Percentiles rank a stretch among this genome's conserved stretches.
Conservation (phyloP, 2,329 filamentous ascomycete species). For the Immersiporthe knoxdaviesiana region DNA sequence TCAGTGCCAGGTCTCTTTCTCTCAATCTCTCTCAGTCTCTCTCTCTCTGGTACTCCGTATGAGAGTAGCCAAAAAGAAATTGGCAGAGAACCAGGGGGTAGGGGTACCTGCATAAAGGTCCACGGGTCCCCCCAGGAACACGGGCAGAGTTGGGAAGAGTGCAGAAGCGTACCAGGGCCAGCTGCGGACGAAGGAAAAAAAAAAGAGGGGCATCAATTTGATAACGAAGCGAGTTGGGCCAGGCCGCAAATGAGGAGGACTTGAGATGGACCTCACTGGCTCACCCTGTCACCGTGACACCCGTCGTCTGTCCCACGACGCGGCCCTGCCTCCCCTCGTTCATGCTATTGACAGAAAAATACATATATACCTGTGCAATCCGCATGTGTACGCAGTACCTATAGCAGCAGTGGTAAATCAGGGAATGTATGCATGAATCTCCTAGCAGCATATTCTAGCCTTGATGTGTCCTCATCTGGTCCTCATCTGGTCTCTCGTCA, state of each 20-base stretch:
- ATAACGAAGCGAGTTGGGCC: constrained; percentile 8
- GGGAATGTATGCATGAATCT: neutral
- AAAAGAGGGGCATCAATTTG: constrained; percentile 17
- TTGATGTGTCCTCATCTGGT: neutral
- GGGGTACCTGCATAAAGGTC: constrained; percentile 16
- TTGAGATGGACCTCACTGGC: neutral
- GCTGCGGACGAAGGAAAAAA: neutral
- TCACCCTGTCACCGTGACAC: constrained; percentile 4
- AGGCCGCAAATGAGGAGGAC: constrained; percentile 13
- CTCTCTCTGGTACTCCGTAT: neutral
- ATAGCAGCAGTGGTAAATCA: neutral
- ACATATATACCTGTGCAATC: too few species aligned
- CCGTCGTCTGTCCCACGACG: neutral
- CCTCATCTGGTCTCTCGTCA: neutral
- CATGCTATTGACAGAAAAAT: neutral
- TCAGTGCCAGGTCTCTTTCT: neutral
- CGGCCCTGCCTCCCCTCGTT: neutral
- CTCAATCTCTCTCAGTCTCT: neutral
- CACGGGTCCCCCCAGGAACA: neutral
- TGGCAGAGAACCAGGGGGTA: constrained; percentile 1
- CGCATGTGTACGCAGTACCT: neutral
- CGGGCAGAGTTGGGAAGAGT: neutral
- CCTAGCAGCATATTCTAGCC: neutral
- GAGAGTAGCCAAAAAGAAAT: constrained; percentile 3
- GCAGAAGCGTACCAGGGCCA: constrained; percentile 2